Evolutionary conservation across 2,329 filamentous ascomycete species (phyloP).

Genomic region (Neophaeococcomyces mojaviensis): DNA sequence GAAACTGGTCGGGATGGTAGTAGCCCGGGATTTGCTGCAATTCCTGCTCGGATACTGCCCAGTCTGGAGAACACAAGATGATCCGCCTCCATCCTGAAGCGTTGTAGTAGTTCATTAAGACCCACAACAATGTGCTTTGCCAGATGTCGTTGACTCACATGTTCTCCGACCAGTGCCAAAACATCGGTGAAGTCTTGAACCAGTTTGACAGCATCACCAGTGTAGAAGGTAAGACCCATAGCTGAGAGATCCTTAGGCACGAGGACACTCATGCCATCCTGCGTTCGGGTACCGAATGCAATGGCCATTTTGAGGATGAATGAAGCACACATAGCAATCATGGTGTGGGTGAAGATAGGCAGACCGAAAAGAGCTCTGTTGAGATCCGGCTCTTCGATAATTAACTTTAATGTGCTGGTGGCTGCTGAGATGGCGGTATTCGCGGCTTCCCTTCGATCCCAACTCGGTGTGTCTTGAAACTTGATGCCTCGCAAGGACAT

Average conservation of each 20-base stretch:
- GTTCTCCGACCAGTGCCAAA: slow-evolving; percentile 32
- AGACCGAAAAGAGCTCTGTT: slow-evolving; percentile 41
- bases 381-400: slow-evolving; percentile 41
- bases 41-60: neutral
- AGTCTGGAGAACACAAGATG: slow-evolving; percentile 1
- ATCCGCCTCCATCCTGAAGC: neutral
- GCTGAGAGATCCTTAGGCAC: slow-evolving; percentile 28
- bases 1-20: neutral
- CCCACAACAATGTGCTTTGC: slow-evolving; percentile 36
- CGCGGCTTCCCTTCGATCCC: slow-evolving; percentile 38
- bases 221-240: slow-evolving; percentile 32
- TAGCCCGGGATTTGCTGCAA: neutral
- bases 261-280: neutral
- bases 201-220: slow-evolving; percentile 28
- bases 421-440: slow-evolving; percentile 41
- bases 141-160: slow-evolving; percentile 33
- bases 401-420: slow-evolving; percentile 39
- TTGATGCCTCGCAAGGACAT: slow-evolving; percentile 33
- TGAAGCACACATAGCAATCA: slow-evolving; percentile 38
- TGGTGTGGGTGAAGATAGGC: slow-evolving; percentile 38
- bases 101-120: slow-evolving; percentile 16
- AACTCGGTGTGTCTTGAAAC: slow-evolving; percentile 25
- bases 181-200: slow-evolving; percentile 35
- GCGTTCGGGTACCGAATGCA: slow-evolving; percentile 28
- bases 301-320: slow-evolving; percentile 38